These are phyloP conservation scores for Fusarium sp. DNA, from an alignment of 2,329 filamentous ascomycete species.

Conservation along the genomic window DNA sequence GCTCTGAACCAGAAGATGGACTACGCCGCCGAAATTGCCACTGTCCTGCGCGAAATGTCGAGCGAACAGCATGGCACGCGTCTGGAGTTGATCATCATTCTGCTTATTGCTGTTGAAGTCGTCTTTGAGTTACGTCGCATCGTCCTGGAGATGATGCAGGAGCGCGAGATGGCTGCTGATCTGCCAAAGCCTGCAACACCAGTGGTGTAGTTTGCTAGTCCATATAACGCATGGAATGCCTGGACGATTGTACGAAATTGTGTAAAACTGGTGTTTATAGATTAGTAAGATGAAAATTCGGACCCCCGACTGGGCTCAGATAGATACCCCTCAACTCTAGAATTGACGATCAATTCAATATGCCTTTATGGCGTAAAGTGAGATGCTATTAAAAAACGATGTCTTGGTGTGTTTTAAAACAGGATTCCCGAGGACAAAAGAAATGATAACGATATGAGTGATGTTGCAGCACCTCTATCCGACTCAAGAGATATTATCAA, in stretches of 20 bases:
- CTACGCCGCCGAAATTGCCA: constrained; percentile 95
- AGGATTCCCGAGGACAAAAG: neutral
- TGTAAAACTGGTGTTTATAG: constrained; percentile 7
- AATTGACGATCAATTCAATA: constrained; percentile 27
- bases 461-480: neutral
- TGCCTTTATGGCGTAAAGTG: neutral
- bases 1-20: constrained; percentile 97
- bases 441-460: neutral
- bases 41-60: constrained; percentile 85
- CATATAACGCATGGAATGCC: neutral
- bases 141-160: constrained; percentile 69
- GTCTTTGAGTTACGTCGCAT: constrained; percentile 84
- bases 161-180: constrained; percentile 48
- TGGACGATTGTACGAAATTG: constrained; percentile 14
- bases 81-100: constrained; percentile 95
- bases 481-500: constrained; percentile 14
- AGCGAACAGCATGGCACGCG: constrained; percentile 90
- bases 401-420: neutral
- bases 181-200: constrained; percentile 12
- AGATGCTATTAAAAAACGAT: neutral
- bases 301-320: constrained; percentile 13
- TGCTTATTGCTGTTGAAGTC: constrained; percentile 92
- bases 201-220: neutral
- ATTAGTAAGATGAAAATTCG: constrained; percentile 6
- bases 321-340: constrained; percentile 47